These are phyloP conservation scores for Amanita jacksonii DNA, from an alignment of 768 basidiomycete species.

Conservation along the genomic window DNA sequence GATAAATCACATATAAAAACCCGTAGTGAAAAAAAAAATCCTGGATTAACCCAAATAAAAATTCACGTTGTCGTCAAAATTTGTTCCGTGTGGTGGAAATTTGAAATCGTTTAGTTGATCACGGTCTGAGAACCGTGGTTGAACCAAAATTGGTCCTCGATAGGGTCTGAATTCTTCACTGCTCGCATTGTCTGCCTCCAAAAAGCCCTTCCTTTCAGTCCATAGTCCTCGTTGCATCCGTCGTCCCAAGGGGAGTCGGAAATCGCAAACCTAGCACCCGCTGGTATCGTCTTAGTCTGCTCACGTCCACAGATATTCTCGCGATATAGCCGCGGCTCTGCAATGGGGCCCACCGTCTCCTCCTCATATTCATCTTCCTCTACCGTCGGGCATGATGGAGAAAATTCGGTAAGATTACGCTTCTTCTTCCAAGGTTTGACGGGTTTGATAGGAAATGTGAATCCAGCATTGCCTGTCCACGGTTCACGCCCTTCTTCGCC, in stretches of 20 bases:
- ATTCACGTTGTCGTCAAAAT: too few species aligned
- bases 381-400: background rate
- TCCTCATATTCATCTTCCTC: conserved; percentile 1
- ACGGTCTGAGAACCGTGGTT: background rate
- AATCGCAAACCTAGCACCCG: background rate
- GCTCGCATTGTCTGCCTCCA: conserved; percentile 1
- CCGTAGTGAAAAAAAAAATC: too few species aligned
- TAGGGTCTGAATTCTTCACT: background rate
- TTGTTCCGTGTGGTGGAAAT: too few species aligned
- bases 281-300: background rate
- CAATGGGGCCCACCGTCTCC: too few species aligned
- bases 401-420: background rate
- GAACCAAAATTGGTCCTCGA: background rate
- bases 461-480: conserved; percentile 1
- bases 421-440: background rate
- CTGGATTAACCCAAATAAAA: too few species aligned
- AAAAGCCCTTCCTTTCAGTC: conserved; percentile 2
- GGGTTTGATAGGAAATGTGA: background rate
- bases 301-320: too few species aligned
- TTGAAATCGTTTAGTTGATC: background rate
- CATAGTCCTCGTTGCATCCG: background rate
- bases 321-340: too few species aligned
- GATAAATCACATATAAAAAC: too few species aligned
- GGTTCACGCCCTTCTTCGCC: background rate
- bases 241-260: background rate